Conservation (phyloP, 176 grass and related monocot species). For the Miscanthus lutarioriparius region DNA sequence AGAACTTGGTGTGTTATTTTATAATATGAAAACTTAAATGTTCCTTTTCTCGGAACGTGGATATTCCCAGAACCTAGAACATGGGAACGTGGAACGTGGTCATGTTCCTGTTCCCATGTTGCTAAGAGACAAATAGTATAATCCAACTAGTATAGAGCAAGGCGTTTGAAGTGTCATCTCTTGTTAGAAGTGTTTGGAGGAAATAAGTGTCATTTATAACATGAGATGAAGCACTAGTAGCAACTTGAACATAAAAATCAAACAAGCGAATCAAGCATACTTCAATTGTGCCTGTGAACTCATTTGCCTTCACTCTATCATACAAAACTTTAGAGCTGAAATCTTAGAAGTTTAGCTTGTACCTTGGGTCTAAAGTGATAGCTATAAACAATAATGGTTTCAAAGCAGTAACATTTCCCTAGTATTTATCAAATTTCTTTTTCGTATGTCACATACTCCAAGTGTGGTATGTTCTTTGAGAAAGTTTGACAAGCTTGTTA, state of each 20-base stretch:
- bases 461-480: background rate
- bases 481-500: background rate
- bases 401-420: background rate
- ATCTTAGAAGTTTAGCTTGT: background rate
- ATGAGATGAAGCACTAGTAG: background rate
- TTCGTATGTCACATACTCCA: background rate
- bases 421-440: background rate
- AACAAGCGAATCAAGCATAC: background rate
- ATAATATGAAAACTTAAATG: no score
- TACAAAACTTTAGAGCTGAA: background rate
- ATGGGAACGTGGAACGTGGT: no score
- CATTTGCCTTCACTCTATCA: background rate
- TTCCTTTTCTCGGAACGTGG: no score
- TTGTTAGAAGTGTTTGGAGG: no score
- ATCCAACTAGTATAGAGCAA: no score
- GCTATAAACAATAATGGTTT: background rate
- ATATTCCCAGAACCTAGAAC: no score
- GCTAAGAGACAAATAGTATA: no score
- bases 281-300: background rate
- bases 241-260: background rate
- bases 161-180: no score
- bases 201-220: background rate
- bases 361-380: background rate
- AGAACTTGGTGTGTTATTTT: no score
- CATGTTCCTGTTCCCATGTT: no score